Percentiles rank a stretch among this genome's conserved stretches.
Evolutionary conservation across 257 asterid species (phyloP).

Genomic region (Eucommia ulmoides): DNA sequence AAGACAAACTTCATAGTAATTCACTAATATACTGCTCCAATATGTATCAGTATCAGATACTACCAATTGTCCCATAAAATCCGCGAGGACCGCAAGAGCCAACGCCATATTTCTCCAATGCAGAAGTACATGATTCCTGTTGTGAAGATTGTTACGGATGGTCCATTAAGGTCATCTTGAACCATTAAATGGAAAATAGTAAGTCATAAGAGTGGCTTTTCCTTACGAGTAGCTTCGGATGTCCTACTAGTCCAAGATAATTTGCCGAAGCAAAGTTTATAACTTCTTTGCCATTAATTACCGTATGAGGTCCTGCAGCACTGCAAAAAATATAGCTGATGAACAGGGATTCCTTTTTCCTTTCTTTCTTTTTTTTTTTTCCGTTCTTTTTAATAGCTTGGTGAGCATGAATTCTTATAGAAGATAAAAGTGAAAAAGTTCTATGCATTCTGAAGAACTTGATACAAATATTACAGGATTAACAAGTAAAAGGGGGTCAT

Average conservation of each 20-base stretch:
- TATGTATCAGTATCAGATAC: conserved; percentile 6
- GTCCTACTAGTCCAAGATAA: background rate
- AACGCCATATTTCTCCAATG: conserved; percentile 96
- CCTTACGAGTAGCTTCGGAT: background rate
- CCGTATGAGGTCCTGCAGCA: conserved; percentile 85
- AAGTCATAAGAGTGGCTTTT: conserved; percentile 12
- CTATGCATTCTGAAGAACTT: too few species aligned
- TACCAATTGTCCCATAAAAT: conserved; percentile 99
- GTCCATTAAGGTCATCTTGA: too few species aligned
- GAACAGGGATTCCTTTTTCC: background rate
- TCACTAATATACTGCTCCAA: background rate
- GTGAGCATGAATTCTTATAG: too few species aligned
- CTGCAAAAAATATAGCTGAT: conserved; percentile 25
- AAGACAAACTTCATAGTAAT: conserved; percentile 1
- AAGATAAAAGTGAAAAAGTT: too few species aligned
- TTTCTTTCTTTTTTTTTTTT: too few species aligned
- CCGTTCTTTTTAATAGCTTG: too few species aligned
- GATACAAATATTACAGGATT: too few species aligned
- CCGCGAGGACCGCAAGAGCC: conserved; percentile 99
- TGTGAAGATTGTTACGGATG: too few species aligned
- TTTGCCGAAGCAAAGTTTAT: conserved; percentile 44
- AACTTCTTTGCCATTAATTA: conserved; percentile 57
- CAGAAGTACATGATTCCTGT: conserved; percentile 84
- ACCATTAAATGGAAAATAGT: conserved; percentile 7
- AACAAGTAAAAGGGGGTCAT: too few species aligned